Percentiles rank a stretch among this genome's conserved stretches.
phyloP scores from a whole-genome alignment of 75 land plant genomes.

The Ceratopteris richardii region DNA sequence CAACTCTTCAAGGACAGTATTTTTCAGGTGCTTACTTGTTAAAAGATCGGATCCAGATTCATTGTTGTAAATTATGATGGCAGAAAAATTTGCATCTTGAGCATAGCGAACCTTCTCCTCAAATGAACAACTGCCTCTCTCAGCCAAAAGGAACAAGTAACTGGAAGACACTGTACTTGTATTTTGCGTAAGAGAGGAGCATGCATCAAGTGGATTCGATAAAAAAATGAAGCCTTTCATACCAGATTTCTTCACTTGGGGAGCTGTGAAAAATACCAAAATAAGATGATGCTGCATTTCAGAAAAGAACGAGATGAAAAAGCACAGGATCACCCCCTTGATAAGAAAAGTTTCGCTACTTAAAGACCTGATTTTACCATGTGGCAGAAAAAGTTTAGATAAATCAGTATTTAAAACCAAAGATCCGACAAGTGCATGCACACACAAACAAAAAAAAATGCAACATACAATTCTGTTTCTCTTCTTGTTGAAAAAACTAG shows the following conservation, averaged over 20 bases:
- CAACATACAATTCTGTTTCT: too few relatives aligned
- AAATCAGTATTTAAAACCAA: too few relatives aligned
- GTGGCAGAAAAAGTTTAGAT: too few relatives aligned
- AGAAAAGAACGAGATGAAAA: too few relatives aligned
- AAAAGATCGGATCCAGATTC: constrained; percentile 22
- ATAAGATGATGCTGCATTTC: not conserved
- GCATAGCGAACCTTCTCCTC: constrained; percentile 37
- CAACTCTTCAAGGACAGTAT: not conserved
- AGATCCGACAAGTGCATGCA: too few relatives aligned
- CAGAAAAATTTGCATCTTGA: constrained; percentile 35
- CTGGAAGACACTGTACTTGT: not conserved
- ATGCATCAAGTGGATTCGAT: not conserved
- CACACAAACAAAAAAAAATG: too few relatives aligned
- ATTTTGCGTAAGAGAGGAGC: not conserved
- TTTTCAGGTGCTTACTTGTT: constrained; percentile 25
- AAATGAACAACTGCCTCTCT: constrained; percentile 32
- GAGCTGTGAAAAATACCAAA: not conserved
- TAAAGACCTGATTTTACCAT: too few relatives aligned
- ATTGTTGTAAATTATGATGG: constrained; percentile 34
- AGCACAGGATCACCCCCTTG: too few relatives aligned
- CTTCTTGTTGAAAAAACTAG: too few relatives aligned
- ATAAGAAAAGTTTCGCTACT: too few relatives aligned
- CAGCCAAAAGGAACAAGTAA: constrained; percentile 15
- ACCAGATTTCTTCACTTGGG: not conserved
- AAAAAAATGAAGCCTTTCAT: not conserved